Evolutionary conservation across 108 stramenopile genomes (phyloP), one percentile per base, ranked within the genome.

Genomic region (Mayamaea pseudoterrestris): DNA sequence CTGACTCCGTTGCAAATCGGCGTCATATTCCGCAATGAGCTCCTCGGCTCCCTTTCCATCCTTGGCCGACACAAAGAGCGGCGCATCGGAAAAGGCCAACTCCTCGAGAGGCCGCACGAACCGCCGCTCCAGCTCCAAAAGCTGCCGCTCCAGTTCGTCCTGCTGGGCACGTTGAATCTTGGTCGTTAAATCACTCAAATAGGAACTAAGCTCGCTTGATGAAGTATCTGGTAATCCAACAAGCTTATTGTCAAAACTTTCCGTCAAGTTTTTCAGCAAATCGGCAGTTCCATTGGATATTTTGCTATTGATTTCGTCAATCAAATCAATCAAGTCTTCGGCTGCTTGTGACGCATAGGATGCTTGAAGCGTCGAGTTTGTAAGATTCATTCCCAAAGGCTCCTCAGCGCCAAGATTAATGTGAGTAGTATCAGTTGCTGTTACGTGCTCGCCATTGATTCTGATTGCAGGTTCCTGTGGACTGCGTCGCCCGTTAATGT

Each of bases 21-120:
- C 9, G 30, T 58, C 28, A 16, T 35, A n/a, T 14, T 35, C 37
- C 16, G 20, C 37, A 6, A 14, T 50, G 2, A 29, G 7, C n/a
- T 23, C 11, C 44, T 46, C 18, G 22, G 13, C n/a, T 25, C 21
- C 32, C 2, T 2, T 36, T 5, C 23, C 41, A 24, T 2, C 3
- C 45, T 34, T 49, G 5, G 35, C 14, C 1, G 39, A 6, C 14
- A 64, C 55, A 49, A 56, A 70, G n/a, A 78, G 45, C 1, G 72
- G 68, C 4, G 66, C 72, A 55, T 78, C 77, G 8, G 65, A 65
- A 65, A 78, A 78, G 14, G 72, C 77, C 16, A 73, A 41, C 27
- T 69, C 64, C 44, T 78, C 77, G 18, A 78, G 43, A 6, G 77
- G 77, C 26, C 27, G 22, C 18, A 78, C 50, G 30, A 78, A 61